Base-by-base conservation (phyloP, 2,329 filamentous ascomycete genomes). In the Hymenoscyphus repandus region DNA sequence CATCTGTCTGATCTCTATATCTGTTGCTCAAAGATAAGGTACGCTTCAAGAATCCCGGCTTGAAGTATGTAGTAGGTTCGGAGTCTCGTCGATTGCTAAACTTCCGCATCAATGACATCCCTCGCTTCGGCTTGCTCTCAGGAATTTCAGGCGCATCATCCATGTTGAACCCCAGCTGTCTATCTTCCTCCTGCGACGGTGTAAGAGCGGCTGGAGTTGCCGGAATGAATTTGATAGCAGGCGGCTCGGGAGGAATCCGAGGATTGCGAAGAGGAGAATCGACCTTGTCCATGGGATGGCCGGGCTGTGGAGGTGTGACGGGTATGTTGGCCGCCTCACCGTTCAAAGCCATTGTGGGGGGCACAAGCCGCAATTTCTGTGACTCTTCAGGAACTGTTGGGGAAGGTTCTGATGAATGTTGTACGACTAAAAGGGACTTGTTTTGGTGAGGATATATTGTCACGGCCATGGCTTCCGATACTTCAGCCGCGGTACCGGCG, bases 371-470 rank as follows among this genome's bases (percentile, higher is more conserved):
- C 4, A 53, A 47, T 18, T 45, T 50, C n/a, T 58, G 52, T 13
- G 51, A 44, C 30, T 53, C 22, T 32, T 55, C 53, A 5, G 54
- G 38, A 27, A 49, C 22, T 13, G 36, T 45, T 11, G 50, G 52
- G 10, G 52, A 58, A 11, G 51, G 31, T 13, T 58, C 56, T 10
- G 56, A 51, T 32, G 57, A 51, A 30, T 65, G 63, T 40, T 66
- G 53, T 11, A 85, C 77, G 66, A 85, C 74, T 38, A 83, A 64
- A 10, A 85, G 68, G 4, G 82, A 85, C 43, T 76, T 82, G 58
- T 84, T 85, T 59, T 85, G 80, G 56, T 85, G 82, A 17, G 78
- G 74, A 57, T 77, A 83, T 59, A 85, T 80, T 53, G 74, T 80
- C 49, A 85, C 74, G 36, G 78, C 79, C 62, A 78, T 68, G 32